These are phyloP conservation scores for Moesziomyces antarcticus DNA, from an alignment of 1,284 basidiomycete species.

Conservation along the genomic window DNA sequence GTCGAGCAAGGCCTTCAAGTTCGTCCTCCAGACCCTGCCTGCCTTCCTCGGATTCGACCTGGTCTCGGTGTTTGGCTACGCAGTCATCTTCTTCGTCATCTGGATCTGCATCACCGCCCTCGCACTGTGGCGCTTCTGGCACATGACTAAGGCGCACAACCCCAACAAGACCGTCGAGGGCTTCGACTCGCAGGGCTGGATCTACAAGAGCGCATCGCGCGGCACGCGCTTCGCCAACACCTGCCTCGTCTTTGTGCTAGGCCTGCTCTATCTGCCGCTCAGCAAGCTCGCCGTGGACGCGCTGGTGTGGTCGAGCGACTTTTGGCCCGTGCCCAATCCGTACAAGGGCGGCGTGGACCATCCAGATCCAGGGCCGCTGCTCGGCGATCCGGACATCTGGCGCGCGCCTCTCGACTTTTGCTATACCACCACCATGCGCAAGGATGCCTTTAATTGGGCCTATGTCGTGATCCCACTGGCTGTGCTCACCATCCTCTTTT, in stretches of 20 bases:
- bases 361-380: constrained; percentile 69
- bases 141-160: constrained; percentile 55
- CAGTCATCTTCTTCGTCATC: constrained; percentile 51
- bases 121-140: constrained; percentile 47
- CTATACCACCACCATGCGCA: constrained; percentile 75
- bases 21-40: constrained; percentile 53
- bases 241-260: constrained; percentile 55
- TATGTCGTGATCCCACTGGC: constrained; percentile 76
- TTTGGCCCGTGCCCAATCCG: constrained; percentile 71
- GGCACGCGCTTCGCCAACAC: constrained; percentile 58
- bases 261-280: constrained; percentile 58
- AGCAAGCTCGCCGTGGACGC: constrained; percentile 62
- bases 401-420: constrained; percentile 78
- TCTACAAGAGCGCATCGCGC: constrained; percentile 49
- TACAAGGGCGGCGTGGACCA: constrained; percentile 72
- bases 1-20: constrained; percentile 22
- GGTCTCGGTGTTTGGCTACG: constrained; percentile 58
- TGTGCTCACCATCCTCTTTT: constrained; percentile 72
- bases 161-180: constrained; percentile 59
- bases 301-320: constrained; percentile 60
- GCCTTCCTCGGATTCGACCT: constrained; percentile 58
- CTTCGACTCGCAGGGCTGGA: constrained; percentile 56
- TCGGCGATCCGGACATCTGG: constrained; percentile 71
- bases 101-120: constrained; percentile 49
- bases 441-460: constrained; percentile 79